Evolutionary conservation across 116 monocot genomes (phyloP), one percentile per base, ranked within the genome.

Genomic region (Papilionanthe hybrid): DNA sequence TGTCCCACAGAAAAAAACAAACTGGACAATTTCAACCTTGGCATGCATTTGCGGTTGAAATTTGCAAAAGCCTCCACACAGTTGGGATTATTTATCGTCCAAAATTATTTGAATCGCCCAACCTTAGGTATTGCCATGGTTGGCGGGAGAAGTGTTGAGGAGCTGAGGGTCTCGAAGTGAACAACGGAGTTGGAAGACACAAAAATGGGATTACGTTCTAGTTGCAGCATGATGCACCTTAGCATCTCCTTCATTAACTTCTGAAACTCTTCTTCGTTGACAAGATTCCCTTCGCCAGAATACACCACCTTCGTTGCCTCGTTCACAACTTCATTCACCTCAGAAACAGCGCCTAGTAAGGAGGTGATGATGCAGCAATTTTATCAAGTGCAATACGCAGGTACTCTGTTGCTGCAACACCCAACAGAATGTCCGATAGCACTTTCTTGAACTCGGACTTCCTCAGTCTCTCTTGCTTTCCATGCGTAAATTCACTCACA

Each of bases 341-440:
- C 55, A 74, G 72, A 23, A 45, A 97, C 83, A 48, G 92, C 88
- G 41, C 97, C 92, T n/a, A n/a, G 76, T 78, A 89, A 78, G 88
- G 89, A 78, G 97, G 94, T 56, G 88, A 86, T 6, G 92, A 92
- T 75, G 89, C 76, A 72, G 92, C 89, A 17, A 94, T 83, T 49
- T 78, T 79, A 83, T 94, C 94, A 18, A 92, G 81, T 72, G 88
- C 88, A 47, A 83, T 72, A 69, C 87, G 88, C 9, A 94, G 81
- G 67, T 85, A 90, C 30, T 92, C 90, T 80, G 83, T 94, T 0
- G 85, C 84, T 9, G 68, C 45, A n/a, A n/a, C n/a, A n/a, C n/a
- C n/a, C n/a, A n/a, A n/a, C n/a, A n/a, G n/a, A n/a, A n/a, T n/a
- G n/a, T n/a, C n/a, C n/a, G n/a, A n/a, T n/a, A n/a, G n/a, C n/a